These are phyloP conservation scores for Colletotrichum incanum DNA, from an alignment of 2,329 filamentous ascomycete genomes.

Conservation along the genomic window DNA sequence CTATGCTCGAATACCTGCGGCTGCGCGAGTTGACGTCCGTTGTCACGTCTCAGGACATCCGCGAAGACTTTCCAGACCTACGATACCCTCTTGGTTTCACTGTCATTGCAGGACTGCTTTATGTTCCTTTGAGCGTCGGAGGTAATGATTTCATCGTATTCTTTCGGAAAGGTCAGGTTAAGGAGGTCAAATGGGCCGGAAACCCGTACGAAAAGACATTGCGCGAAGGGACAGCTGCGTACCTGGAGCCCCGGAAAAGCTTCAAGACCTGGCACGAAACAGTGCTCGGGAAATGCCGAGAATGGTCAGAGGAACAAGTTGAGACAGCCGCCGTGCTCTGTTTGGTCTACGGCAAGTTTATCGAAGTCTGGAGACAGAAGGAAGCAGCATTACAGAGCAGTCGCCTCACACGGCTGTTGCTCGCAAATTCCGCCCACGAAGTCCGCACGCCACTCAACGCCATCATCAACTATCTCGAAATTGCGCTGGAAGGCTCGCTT, in stretches of 20 bases:
- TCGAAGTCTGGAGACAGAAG: constrained; percentile 93
- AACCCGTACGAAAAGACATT: constrained; percentile 88
- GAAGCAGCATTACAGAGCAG: constrained; percentile 87
- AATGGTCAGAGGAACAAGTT: constrained; percentile 91
- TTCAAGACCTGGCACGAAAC: constrained; percentile 88
- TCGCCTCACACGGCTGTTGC: constrained; percentile 82
- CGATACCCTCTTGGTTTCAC: constrained; percentile 85
- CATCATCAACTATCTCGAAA: constrained; percentile 95
- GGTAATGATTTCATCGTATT: constrained; percentile 92
- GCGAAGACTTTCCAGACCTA: constrained; percentile 84
- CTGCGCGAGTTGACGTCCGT: constrained; percentile 83
- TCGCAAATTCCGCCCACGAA: constrained; percentile 93
- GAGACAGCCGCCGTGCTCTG: constrained; percentile 92
- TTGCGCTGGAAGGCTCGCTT: constrained; percentile 85
- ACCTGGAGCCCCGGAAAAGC: constrained; percentile 83
- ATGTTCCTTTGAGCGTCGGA: constrained; percentile 83
- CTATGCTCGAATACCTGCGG: constrained; percentile 87
- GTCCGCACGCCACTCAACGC: constrained; percentile 92
- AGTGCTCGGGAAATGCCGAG: constrained; percentile 84
- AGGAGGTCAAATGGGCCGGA: constrained; percentile 87
- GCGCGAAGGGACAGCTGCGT: constrained; percentile 79
- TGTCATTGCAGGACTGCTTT: constrained; percentile 82
- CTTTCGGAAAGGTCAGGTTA: constrained; percentile 83
- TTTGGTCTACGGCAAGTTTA: constrained; percentile 90
- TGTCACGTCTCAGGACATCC: constrained; percentile 82